These are phyloP conservation scores for Blastobotrys terrestris DNA, from an alignment of 805 yeast genomes.

Conservation along the genomic window DNA sequence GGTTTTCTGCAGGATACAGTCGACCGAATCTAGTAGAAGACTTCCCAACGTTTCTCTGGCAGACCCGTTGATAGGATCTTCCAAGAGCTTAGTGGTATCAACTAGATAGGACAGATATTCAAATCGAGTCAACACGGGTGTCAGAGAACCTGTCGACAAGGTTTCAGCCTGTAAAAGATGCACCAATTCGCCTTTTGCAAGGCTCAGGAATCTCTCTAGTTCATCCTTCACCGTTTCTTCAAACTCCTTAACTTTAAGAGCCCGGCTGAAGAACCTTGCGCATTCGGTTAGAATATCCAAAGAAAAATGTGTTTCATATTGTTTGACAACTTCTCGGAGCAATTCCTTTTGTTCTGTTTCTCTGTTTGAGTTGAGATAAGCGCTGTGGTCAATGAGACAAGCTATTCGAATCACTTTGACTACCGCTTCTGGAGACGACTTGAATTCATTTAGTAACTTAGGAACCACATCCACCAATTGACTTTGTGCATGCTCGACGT, in stretches of 20 bases:
- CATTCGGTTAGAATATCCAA: slow-evolving; percentile 10
- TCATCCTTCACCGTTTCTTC: slow-evolving; percentile 3
- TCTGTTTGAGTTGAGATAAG: slow-evolving; percentile 16
- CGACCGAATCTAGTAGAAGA: neutral
- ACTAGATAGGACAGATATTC: neutral
- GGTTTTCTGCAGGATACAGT: neutral
- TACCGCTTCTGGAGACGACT: slow-evolving; percentile 19
- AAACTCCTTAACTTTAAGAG: slow-evolving; percentile 1
- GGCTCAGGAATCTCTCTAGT: neutral
- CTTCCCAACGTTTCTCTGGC: neutral
- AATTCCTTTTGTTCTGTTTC: slow-evolving; percentile 22
- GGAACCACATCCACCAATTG: slow-evolving; percentile 18
- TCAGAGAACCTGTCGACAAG: neutral
- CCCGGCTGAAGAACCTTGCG: slow-evolving; percentile 7
- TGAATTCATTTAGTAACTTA: slow-evolving; percentile 21
- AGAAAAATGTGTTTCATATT: slow-evolving; percentile 9
- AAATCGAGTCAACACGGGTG: neutral
- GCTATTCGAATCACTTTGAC: slow-evolving; percentile 19
- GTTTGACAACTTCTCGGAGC: slow-evolving; percentile 15
- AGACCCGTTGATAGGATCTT: neutral
- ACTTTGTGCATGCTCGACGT: slow-evolving; percentile 5
- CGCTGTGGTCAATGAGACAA: slow-evolving; percentile 19
- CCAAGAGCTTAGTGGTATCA: neutral
- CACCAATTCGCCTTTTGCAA: neutral
- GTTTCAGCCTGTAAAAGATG: neutral